Conservation (phyloP, 108 stramenopile species). For the Skeletonema grethae region DNA sequence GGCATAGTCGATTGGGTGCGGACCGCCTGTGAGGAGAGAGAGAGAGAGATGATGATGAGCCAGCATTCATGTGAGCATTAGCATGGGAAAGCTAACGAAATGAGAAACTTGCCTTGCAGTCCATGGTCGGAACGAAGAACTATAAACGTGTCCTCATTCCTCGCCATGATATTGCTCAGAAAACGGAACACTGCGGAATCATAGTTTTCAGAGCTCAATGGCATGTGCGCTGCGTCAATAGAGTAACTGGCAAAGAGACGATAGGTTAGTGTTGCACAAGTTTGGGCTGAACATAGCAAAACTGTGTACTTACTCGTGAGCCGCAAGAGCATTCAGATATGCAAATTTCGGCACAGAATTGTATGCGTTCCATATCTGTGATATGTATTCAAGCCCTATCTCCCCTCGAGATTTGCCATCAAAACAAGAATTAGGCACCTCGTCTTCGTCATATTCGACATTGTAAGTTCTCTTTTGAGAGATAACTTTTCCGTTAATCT, state of each 20-base stretch:
- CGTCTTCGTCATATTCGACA: conserved; percentile 27
- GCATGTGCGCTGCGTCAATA: conserved; percentile 29
- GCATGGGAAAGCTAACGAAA: no score
- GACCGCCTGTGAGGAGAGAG: conserved; percentile 16
- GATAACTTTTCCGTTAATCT: conserved; percentile 19
- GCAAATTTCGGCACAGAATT: conserved; percentile 50
- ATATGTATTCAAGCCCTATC: conserved; percentile 43
- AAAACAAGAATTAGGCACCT: conserved; percentile 31
- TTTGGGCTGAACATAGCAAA: no score
- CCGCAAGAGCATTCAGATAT: conserved; percentile 60
- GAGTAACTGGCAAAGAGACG: conserved; percentile 23
- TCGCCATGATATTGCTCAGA: conserved; percentile 34
- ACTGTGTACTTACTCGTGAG: conserved; percentile 35
- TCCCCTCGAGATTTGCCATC: conserved; percentile 34
- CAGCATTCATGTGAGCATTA: no score
- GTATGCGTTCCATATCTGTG: conserved; percentile 52
- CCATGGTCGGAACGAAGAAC: conserved; percentile 60
- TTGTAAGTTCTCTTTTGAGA: background rate
- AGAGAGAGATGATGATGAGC: no score
- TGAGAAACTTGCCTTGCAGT: conserved; percentile 29
- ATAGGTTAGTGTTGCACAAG: no score
- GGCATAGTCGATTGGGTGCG: conserved; percentile 43
- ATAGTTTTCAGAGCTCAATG: conserved; percentile 46
- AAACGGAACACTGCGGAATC: conserved; percentile 39
- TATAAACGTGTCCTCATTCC: conserved; percentile 47